phyloP scores from a whole-genome alignment of 2,329 filamentous ascomycete species.

The Xylariaceae sp. region DNA sequence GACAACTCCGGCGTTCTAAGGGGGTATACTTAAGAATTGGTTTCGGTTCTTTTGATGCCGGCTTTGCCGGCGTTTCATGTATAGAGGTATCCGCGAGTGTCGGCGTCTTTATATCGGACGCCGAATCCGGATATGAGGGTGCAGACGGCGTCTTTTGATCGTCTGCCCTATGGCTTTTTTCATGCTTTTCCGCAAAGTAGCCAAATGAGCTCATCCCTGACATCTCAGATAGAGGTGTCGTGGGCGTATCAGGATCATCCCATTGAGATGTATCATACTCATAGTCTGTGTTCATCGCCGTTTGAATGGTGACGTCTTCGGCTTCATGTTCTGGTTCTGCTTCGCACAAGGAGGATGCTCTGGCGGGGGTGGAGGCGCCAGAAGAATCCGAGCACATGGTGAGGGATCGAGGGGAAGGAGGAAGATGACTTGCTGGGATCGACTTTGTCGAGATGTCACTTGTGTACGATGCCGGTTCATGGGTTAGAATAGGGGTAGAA shows the following conservation, averaged over 20 bases:
- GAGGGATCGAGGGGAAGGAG: conserved; percentile 47
- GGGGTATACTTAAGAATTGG: conserved; percentile 28
- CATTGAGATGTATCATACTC: conserved; percentile 41
- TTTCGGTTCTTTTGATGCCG: conserved; percentile 25
- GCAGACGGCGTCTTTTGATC: conserved; percentile 16
- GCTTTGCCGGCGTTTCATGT: conserved; percentile 12
- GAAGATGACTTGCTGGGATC: conserved; percentile 33
- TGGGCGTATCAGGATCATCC: conserved; percentile 41
- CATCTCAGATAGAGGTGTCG: conserved; percentile 43
- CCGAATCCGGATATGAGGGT: conserved; percentile 20
- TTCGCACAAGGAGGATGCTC: conserved; percentile 49
- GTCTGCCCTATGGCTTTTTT: conserved; percentile 4
- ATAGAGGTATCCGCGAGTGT: conserved; percentile 34
- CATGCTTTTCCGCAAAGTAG: conserved; percentile 28
- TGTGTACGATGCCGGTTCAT: conserved; percentile 40
- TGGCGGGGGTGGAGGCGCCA: conserved; percentile 39
- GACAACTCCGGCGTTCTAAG: conserved; percentile 27
- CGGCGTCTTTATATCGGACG: conserved; percentile 35
- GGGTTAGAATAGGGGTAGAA: conserved; percentile 38
- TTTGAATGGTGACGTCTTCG: conserved; percentile 34
- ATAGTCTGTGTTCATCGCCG: conserved; percentile 36
- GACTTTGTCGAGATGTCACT: conserved; percentile 16
- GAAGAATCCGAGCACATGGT: conserved; percentile 43
- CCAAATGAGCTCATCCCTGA: conserved; percentile 37
- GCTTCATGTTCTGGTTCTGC: conserved; percentile 35